These are phyloP conservation scores for Aspergillus fumigatus DNA, from an alignment of 2,329 filamentous ascomycete species.

Conservation along the genomic window DNA sequence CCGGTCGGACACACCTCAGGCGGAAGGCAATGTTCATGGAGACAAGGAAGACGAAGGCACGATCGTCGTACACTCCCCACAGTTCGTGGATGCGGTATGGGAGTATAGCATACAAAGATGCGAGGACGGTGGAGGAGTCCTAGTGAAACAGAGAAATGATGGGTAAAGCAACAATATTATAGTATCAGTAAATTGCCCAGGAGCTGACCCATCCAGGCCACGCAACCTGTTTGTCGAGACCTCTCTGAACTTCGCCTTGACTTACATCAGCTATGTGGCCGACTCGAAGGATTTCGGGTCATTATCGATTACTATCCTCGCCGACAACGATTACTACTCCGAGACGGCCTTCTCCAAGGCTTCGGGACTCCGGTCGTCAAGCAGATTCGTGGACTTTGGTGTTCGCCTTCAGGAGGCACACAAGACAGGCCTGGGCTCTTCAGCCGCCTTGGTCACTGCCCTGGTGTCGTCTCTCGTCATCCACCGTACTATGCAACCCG, in stretches of 20 bases:
- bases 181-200: neutral
- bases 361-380: slow-evolving; percentile 23
- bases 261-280: slow-evolving; percentile 60
- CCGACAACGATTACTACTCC: slow-evolving; percentile 97
- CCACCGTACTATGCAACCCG: slow-evolving; percentile 40
- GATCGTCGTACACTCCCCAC: slow-evolving; percentile 84
- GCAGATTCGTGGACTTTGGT: slow-evolving; percentile 70
- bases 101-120: slow-evolving; percentile 72
- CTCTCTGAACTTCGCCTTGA: slow-evolving; percentile 79
- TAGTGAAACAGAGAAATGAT: slow-evolving; percentile 61
- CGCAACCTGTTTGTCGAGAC: slow-evolving; percentile 89
- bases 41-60: slow-evolving; percentile 60
- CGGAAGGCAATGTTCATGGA: slow-evolving; percentile 35
- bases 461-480: slow-evolving; percentile 55
- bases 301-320: slow-evolving; percentile 76
- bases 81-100: slow-evolving; percentile 86
- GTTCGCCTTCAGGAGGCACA: slow-evolving; percentile 73
- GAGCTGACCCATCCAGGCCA: slow-evolving; percentile 37
- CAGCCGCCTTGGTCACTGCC: slow-evolving; percentile 86
- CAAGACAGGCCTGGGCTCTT: slow-evolving; percentile 95
- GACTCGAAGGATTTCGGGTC: slow-evolving; percentile 57
- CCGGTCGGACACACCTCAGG: slow-evolving; percentile 4
- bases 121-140: slow-evolving; percentile 70
- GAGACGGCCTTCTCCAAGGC: slow-evolving; percentile 48
- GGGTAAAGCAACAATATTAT: slow-evolving; percentile 25